Percentiles rank a stretch among this genome's conserved stretches.
phyloP scores from a whole-genome alignment of 2,329 filamentous ascomycete genomes.

The Fusarium nematophilum region DNA sequence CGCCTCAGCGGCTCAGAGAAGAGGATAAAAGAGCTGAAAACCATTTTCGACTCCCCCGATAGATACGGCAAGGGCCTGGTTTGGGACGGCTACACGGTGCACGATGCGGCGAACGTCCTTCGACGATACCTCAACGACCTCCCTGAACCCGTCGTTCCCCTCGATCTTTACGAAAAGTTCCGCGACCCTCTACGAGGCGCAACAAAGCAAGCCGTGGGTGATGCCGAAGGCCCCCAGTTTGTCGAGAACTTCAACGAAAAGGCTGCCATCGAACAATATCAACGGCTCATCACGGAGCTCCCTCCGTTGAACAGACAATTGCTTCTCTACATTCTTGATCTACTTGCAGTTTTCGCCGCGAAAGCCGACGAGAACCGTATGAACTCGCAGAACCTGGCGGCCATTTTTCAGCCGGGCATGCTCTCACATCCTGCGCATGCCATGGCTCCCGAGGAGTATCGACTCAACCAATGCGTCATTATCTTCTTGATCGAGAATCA shows the following conservation, averaged over 20 bases:
- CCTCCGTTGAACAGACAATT: conserved; percentile 94
- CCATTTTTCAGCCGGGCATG: conserved; percentile 97
- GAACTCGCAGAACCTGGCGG: conserved; percentile 92
- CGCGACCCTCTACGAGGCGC: conserved; percentile 80
- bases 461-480: conserved; percentile 93
- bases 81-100: conserved; percentile 97
- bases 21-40: conserved; percentile 95
- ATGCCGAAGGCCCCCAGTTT: conserved; percentile 75
- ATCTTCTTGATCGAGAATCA: conserved; percentile 99
- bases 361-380: conserved; percentile 98
- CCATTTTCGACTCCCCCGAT: conserved; percentile 91
- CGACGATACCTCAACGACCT: conserved; percentile 95
- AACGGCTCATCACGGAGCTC: conserved; percentile 90
- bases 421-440: conserved; percentile 93
- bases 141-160: conserved; percentile 94
- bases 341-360: conserved; percentile 95
- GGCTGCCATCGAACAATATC: conserved; percentile 83
- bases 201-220: conserved; percentile 78
- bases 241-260: conserved; percentile 72
- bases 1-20: conserved; percentile 96
- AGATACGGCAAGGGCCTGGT: conserved; percentile 96
- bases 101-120: conserved; percentile 97
- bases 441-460: conserved; percentile 95
- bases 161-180: conserved; percentile 93
- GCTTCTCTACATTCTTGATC: conserved; percentile 92